Percentiles rank a stretch among this genome's conserved stretches.
Conservation (phyloP, 78 protist genomes). For the Emiliania huxleyi region DNA sequence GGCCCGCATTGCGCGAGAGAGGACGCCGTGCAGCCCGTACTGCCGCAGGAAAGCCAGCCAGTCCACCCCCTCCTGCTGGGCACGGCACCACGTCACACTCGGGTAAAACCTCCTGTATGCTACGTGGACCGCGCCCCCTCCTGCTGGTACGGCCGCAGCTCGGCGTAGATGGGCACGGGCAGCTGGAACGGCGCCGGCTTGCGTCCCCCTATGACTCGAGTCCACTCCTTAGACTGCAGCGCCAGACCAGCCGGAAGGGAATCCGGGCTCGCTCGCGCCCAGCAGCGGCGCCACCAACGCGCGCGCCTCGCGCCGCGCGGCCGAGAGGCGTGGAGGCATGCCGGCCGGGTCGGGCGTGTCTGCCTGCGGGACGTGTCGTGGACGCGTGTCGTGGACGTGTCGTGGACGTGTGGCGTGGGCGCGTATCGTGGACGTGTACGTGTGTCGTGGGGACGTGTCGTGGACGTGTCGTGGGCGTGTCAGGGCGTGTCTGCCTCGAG, state of each 20-base stretch:
- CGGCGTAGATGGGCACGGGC: slow-evolving; percentile 59
- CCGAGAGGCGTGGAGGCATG: slow-evolving; percentile 15
- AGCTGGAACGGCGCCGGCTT: slow-evolving; percentile 36
- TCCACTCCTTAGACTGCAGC: too few species aligned
- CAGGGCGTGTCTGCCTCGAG: slow-evolving; percentile 52
- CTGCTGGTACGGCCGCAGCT: slow-evolving; percentile 83
- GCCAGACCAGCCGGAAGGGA: too few species aligned
- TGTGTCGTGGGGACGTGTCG: too few species aligned
- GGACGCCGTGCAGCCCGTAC: slow-evolving; percentile 70
- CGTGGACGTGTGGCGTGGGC: slow-evolving; percentile 47
- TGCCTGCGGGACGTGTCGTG: slow-evolving; percentile 50
- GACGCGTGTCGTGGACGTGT: too few species aligned
- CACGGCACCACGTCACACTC: too few species aligned
- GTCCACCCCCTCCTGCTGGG: slow-evolving; percentile 85
- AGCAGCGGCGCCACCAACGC: slow-evolving; percentile 59
- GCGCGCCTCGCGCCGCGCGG: slow-evolving; percentile 8
- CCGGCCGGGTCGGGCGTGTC: slow-evolving; percentile 47
- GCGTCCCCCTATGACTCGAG: too few species aligned
- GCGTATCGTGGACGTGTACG: neutral
- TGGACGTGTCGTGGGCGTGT: too few species aligned
- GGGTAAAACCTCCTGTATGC: too few species aligned
- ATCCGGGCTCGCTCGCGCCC: slow-evolving; percentile 31
- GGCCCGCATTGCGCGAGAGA: slow-evolving; percentile 87
- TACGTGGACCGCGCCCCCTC: too few species aligned
- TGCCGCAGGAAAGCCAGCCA: slow-evolving; percentile 84